Evolutionary conservation across 495 filamentous ascomycete species (phyloP), one percentile per base, ranked within the genome.

Genomic region (Collariella sp.): DNA sequence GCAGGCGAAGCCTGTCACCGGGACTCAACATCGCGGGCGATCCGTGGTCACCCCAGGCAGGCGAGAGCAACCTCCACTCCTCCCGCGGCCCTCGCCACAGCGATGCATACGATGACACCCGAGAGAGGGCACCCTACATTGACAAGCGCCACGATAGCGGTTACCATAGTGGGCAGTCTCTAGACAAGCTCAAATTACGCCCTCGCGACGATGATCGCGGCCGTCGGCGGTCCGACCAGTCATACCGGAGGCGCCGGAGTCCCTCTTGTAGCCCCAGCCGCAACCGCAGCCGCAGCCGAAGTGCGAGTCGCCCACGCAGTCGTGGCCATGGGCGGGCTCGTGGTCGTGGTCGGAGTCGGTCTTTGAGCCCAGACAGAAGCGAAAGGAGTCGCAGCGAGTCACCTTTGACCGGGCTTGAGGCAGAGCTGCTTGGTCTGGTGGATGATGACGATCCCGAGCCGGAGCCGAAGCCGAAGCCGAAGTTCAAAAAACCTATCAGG

Each of bases 141-240:
- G 55, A 61, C 26, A 50, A 50, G 46, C 60, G 64, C 12, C 60
- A 67, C 16, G 66, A 69, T 34, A 69, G 66, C 43, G 66, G 66
- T 19, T 69, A 69, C 39, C 60, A 65, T 12, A 67, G 66, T 38
- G 63, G 62, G n/a, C 56, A 63, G 26, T 62, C 66, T 1, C 49
- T 50, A 9, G 60, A 65, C 4, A 62, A 41, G 47, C 19, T 4
- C 31, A 29, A 39, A 3, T 36, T 50, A 5, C 54, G 50, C 0
- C 39, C 57, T 7, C 61, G 64, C 18, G 56, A 65, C 13, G 54
- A 46, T 22, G 52, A 55, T 3, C 38, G 53, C 5, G 47, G 34
- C 3, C 51, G 54, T 23, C 45, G 57, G 7, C 22, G 50, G 0
- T 39, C 45, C 12, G 35, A 56, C 23, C 50, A 47, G n/a, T 20